Base-by-base conservation (phyloP, 2,329 filamentous ascomycete genomes). In the Diaporthe longicolla region DNA sequence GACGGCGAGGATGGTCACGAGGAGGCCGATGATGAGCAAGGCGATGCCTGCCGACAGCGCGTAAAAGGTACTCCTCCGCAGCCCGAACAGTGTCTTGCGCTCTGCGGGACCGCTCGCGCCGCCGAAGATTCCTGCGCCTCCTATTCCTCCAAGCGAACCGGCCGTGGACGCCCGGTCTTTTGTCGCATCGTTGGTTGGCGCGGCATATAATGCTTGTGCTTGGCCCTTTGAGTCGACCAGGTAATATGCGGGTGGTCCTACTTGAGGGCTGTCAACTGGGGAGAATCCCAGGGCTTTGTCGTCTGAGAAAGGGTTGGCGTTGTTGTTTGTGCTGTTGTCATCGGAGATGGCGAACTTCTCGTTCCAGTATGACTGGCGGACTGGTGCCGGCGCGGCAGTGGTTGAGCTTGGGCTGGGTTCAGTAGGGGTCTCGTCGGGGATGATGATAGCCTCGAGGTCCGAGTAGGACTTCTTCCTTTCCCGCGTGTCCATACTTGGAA, bases 211-310 rank as follows among this genome's bases (percentile, higher is more conserved):
- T n/a, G 58, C 69, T 35, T 74, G 73, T 26, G 69, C 26, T 40
- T 74, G 69, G 19, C 73, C 73, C 35, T 74, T 74, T 17, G 73
- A 48, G 58, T 74, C 73, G 58, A 74, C 73, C 26, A 74, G 59
- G 35, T 66, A 74, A 29, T 74, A 74, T 6, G 73, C 69, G 24
- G 73, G 73, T 15, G 73, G 73, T 11, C 58, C 35, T 24, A 63
- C 9, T n/a, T 54, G 37, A n/a, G 57, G 73, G 40, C 68, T 58
- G 54, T 74, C 73, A 21, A 66, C 32, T 8, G 72, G 58, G 2
- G 73, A 59, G n/a, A 55, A 11, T 9, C 63, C 68, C 4, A n/a
- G 11, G 17, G 35, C 69, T n/a, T 61, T 63, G 17, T 59, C 59
- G 19, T 68, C 63, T 26, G 63, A 68, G n/a, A 68, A 68, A 26